Conservation (phyloP, 306 rosid species). For the Citrullus mucosospermus region DNA sequence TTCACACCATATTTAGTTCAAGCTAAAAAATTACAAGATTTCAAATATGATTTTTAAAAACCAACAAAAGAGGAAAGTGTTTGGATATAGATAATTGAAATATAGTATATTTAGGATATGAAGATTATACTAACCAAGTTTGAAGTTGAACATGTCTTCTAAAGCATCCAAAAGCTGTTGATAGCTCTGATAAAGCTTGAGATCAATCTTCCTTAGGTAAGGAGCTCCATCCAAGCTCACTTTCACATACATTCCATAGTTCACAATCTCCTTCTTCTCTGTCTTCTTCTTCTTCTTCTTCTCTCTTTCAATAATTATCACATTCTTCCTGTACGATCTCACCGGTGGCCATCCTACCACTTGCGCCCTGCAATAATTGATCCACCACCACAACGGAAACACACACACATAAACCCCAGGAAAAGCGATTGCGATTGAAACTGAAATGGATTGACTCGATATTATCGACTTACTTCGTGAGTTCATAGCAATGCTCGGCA, state of each 20-base stretch:
- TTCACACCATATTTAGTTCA: too few relatives aligned
- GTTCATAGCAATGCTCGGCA: neutral
- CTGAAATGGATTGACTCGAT: neutral
- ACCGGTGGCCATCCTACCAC: constrained; percentile 8
- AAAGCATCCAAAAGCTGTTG: neutral
- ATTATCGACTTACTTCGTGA: neutral
- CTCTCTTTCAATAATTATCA: neutral
- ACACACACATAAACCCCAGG: neutral
- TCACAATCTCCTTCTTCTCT: neutral
- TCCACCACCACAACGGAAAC: neutral
- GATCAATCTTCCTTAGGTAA: constrained; percentile 2
- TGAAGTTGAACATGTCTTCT: constrained; percentile 1
- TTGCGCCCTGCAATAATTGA: neutral
- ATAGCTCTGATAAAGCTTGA: neutral
- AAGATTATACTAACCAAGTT: neutral
- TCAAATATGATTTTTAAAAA: too few relatives aligned
- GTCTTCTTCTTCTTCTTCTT: neutral
- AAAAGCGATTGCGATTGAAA: neutral
- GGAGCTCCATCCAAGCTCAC: constrained; percentile 10
- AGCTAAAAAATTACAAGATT: too few relatives aligned
- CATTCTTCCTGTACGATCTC: neutral
- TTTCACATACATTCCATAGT: neutral
- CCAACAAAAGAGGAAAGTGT: too few relatives aligned
- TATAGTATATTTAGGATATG: too few relatives aligned
- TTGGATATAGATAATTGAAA: too few relatives aligned